These are phyloP conservation scores for Chalara sp. DNA, from an alignment of 2,329 filamentous ascomycete genomes.

Conservation along the genomic window DNA sequence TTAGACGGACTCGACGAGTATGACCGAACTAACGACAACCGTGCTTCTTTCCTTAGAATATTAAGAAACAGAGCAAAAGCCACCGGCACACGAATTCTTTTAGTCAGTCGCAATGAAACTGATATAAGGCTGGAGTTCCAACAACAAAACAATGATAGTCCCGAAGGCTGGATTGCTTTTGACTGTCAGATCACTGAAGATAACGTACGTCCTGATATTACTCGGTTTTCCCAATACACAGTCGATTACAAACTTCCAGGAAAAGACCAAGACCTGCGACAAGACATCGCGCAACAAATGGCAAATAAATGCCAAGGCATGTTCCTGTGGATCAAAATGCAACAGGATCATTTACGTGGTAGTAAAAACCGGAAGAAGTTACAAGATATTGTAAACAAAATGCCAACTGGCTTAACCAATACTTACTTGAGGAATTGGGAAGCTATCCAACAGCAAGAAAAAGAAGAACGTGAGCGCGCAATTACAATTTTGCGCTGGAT, in stretches of 20 bases:
- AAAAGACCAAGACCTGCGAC: conserved; percentile 5
- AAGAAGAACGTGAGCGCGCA: conserved; percentile 3
- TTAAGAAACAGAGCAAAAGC: not conserved
- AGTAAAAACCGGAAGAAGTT: conserved; percentile 8
- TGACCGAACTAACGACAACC: conserved; percentile 1
- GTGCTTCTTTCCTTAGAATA: conserved; percentile 1
- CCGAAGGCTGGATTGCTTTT: not conserved
- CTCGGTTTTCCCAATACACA: conserved; percentile 2
- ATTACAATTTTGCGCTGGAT: conserved; percentile 15
- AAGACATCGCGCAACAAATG: conserved; percentile 3
- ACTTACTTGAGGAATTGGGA: conserved; percentile 8
- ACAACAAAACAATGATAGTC: not conserved
- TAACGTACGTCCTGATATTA: conserved; percentile 1
- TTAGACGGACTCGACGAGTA: conserved; percentile 10
- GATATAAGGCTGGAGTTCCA: conserved; percentile 3
- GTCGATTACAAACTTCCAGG: conserved; percentile 5
- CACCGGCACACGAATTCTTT: conserved; percentile 6
- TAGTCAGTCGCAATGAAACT: conserved; percentile 6
- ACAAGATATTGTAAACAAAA: conserved; percentile 2
- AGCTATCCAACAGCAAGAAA: conserved; percentile 4
- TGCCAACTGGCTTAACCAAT: conserved; percentile 6
- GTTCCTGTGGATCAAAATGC: conserved; percentile 13
- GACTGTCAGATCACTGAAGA: conserved; percentile 6
- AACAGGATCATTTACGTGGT: conserved; percentile 4
- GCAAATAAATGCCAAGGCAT: conserved; percentile 9